Percentiles rank a stretch among this genome's conserved stretches.
Evolutionary conservation across 768 basidiomycete genomes (phyloP).

Genomic region (Leccinum sublutescens): DNA sequence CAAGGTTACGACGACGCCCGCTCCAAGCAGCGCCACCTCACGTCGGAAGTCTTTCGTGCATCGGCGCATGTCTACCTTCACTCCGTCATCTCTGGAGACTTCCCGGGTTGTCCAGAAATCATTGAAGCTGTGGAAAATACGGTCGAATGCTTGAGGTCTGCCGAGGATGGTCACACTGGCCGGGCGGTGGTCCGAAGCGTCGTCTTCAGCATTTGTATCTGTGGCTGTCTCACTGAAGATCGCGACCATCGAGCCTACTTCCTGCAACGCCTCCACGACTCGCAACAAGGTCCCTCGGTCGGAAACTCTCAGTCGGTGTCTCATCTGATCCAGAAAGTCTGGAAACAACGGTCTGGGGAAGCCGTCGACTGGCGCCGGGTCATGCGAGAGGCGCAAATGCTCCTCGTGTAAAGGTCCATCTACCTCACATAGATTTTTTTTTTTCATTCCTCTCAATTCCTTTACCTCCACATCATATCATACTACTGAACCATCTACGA

Average conservation of each 20-base stretch:
- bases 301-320: slow-evolving; percentile 65
- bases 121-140: slow-evolving; percentile 50
- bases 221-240: slow-evolving; percentile 65
- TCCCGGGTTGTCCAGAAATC: slow-evolving; percentile 66
- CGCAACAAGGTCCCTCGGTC: slow-evolving; percentile 49
- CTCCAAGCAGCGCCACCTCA: slow-evolving; percentile 40
- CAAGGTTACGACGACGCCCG: background rate
- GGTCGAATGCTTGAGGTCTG: slow-evolving; percentile 43
- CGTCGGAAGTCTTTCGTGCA: slow-evolving; percentile 68
- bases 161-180: slow-evolving; percentile 38
- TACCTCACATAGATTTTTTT: background rate
- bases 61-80: slow-evolving; percentile 74
- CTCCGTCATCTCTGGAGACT: slow-evolving; percentile 72
- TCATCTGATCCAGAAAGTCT: slow-evolving; percentile 55
- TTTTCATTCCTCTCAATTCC: background rate
- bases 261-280: slow-evolving; percentile 42
- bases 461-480: slow-evolving; percentile 1
- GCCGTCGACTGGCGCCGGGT: slow-evolving; percentile 63
- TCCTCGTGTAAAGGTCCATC: slow-evolving; percentile 50
- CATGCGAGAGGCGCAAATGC: slow-evolving; percentile 48
- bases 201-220: slow-evolving; percentile 74
- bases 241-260: slow-evolving; percentile 42
- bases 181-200: slow-evolving; percentile 70
- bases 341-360: slow-evolving; percentile 43
- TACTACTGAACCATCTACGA: slow-evolving; percentile 2